Percentiles rank a stretch among this genome's conserved stretches.
phyloP scores from a whole-genome alignment of 2,329 filamentous ascomycete genomes.

The Cercospora citrullina region DNA sequence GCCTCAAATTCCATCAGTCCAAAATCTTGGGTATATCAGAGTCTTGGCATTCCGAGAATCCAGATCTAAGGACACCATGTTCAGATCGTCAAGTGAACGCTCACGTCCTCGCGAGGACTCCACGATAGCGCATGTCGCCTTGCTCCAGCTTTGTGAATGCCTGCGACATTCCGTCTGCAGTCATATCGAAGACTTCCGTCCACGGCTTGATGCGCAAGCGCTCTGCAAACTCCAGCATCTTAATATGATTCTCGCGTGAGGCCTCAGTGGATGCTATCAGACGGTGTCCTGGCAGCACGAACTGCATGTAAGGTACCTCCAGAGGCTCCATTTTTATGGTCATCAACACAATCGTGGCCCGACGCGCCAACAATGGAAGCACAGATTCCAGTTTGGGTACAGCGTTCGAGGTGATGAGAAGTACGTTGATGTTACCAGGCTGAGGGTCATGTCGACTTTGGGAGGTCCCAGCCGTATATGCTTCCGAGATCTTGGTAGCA shows the following conservation, averaged over 20 bases:
- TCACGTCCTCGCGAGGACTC: slow-evolving; percentile 36
- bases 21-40: neutral
- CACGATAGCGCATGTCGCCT: slow-evolving; percentile 50
- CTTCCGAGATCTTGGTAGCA: neutral
- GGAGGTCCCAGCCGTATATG: neutral
- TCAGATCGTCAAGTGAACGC: neutral
- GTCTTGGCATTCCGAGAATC: neutral
- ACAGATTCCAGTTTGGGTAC: slow-evolving; percentile 32
- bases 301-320: slow-evolving; percentile 38
- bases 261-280: slow-evolving; percentile 39
- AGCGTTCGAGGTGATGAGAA: slow-evolving; percentile 37
- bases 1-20: neutral
- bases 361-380: slow-evolving; percentile 34
- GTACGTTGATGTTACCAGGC: slow-evolving; percentile 31
- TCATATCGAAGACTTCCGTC: slow-evolving; percentile 47
- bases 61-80: neutral
- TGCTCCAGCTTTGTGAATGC: slow-evolving; percentile 45
- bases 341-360: slow-evolving; percentile 39
- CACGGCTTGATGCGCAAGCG: slow-evolving; percentile 47
- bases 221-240: slow-evolving; percentile 50
- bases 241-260: slow-evolving; percentile 34
- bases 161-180: slow-evolving; percentile 42
- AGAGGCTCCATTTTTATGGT: slow-evolving; percentile 38
- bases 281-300: slow-evolving; percentile 38
- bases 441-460: slow-evolving; percentile 4